These are phyloP conservation scores for thale cress (Arabidopsis thaliana) DNA, from an alignment of 345 rosid genomes.

Conservation along the genomic window TAIR10.1 NC_003075.7:17886001-17886500, in stretches of 20 bases:
- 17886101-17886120: conserved; percentile 4
- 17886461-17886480: conserved; percentile 20
- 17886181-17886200: conserved; percentile 8
- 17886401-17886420: conserved; percentile 96
- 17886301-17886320: conserved; percentile 11
- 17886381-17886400: conserved; percentile 88
- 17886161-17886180: conserved; percentile 29
- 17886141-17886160: conserved; percentile 28
- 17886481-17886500: conserved; percentile 25
- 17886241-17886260: conserved; percentile 1
- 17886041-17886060: conserved; percentile 8
- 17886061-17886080: conserved; percentile 26
- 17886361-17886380: conserved; percentile 86
- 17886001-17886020: conserved; percentile 73
- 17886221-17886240: conserved; percentile 12
- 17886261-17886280: conserved; percentile 10
- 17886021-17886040: conserved; percentile 72
- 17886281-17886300: not conserved
- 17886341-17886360: conserved; percentile 83
- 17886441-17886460: not conserved
- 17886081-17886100: conserved; percentile 26
- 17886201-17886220: conserved; percentile 15
- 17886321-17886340: conserved; percentile 78
- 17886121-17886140: conserved; percentile 16
- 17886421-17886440: conserved; percentile 3